Base-by-base conservation (phyloP, 2,329 filamentous ascomycete species). In the Penicillium oxalicum region DNA sequence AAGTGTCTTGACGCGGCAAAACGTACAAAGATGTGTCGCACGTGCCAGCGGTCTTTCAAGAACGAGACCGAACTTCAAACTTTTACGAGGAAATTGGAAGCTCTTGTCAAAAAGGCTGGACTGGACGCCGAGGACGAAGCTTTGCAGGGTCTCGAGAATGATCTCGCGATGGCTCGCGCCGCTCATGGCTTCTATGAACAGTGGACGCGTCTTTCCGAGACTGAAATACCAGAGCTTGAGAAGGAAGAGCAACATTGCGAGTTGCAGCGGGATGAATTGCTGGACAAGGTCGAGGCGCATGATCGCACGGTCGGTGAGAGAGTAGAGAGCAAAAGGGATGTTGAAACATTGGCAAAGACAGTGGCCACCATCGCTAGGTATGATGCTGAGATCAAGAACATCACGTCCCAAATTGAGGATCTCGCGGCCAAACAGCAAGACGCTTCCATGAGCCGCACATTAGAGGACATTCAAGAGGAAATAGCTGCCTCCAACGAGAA, bases 381-480 rank as follows among this genome's bases (percentile, higher is more conserved):
- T 38, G 74, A 82, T 54, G 79, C 76, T 51, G 88, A 95, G 39
- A 86, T 91, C 51, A 75, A 76, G 40, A 83, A 84, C 34, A 82
- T 88, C 4, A 81, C 87, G 60, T 71, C 72, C 35, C 86, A 95
- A 65, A 85, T 96, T 43, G 77, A 85, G 48, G 82, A 87, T 46
- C 79, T 95, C 43, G 77, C 81, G 49, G 82, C 83, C 7, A 89
- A 90, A 57, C 87, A 96, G 63, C 82, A 86, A 61, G 80, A 84
- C 11, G 76, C 78, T 26, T 79, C 80, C 9, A 68, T 77, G 8
- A 79, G 81, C 11, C 82, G 88, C 53, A 87, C 87, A 28, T 78
- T 89, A 5, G 87, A 95, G 46, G 87, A 93, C 56, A 90, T 97
- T 45, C 87, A 93, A 59, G 83, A 87, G 45, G 81, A 90, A 41